Conservation (phyloP, 768 basidiomycete species). For the Lactarius vividus region DNA sequence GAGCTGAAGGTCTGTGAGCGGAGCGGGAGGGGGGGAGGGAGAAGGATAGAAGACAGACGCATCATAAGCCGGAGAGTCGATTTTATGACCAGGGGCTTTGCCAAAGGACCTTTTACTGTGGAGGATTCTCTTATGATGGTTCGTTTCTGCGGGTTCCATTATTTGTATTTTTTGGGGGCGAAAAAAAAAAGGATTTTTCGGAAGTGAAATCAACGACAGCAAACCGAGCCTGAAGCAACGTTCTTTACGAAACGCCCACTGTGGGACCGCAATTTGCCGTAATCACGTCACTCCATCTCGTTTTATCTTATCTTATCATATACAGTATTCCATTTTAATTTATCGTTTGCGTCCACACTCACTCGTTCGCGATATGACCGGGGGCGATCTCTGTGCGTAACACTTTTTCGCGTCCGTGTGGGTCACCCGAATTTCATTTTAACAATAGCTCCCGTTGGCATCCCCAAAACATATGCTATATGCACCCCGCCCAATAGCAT, state of each 20-base stretch:
- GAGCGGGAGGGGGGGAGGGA: constrained; percentile 27
- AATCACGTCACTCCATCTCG: not conserved
- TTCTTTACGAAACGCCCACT: not conserved
- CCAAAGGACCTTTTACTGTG: constrained; percentile 64
- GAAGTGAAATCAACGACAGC: not conserved
- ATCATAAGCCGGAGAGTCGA: constrained; percentile 77
- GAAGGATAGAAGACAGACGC: constrained; percentile 39
- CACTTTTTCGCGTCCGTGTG: not conserved
- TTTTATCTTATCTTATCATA: constrained; percentile 14
- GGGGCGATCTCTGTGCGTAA: constrained; percentile 1
- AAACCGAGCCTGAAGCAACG: not conserved
- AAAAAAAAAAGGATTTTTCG: not conserved
- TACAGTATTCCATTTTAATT: too few relatives aligned
- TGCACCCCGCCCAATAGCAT: constrained; percentile 53
- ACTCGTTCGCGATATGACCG: not conserved
- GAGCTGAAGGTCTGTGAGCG: constrained; percentile 48
- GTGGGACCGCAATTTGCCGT: constrained; percentile 20
- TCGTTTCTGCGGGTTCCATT: constrained; percentile 24
- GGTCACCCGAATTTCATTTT: not conserved
- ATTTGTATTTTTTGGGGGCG: not conserved
- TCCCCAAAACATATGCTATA: constrained; percentile 48
- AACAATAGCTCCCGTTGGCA: not conserved
- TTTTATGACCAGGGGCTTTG: constrained; percentile 52
- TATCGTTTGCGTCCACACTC: not conserved
- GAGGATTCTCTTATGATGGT: constrained; percentile 30